These are phyloP conservation scores for Marvania coccoides DNA, from an alignment of 139 green algal genomes.

Conservation along the genomic window DNA sequence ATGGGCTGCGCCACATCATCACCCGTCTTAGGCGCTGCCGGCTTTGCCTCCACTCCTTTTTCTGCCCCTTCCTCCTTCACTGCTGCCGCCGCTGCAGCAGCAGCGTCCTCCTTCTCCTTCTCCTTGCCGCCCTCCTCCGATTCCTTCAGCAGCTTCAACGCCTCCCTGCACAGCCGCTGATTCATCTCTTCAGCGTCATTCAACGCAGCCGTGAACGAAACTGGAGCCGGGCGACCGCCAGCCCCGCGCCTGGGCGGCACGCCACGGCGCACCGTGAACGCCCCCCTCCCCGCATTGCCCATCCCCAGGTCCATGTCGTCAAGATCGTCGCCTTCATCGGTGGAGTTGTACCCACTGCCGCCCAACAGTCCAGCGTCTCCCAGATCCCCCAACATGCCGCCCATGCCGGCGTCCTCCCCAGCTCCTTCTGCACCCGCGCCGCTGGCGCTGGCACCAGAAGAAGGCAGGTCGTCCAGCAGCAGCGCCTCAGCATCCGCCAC, in stretches of 20 bases:
- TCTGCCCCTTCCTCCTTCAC: background rate
- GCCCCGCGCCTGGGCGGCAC: too few relatives aligned
- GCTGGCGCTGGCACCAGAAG: too few relatives aligned
- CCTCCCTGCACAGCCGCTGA: too few relatives aligned
- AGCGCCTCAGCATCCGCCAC: constrained; percentile 13
- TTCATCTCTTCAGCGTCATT: too few relatives aligned
- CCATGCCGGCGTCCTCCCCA: too few relatives aligned
- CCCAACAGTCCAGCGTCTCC: background rate
- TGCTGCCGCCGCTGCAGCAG: background rate
- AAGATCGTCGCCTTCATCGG: background rate
- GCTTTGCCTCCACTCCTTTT: background rate
- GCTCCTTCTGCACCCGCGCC: too few relatives aligned
- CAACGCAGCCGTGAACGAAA: too few relatives aligned
- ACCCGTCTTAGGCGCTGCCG: background rate
- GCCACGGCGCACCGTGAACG: too few relatives aligned
- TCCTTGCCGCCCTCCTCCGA: background rate
- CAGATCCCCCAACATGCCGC: too few relatives aligned
- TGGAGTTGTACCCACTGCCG: background rate
- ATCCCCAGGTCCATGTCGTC: too few relatives aligned
- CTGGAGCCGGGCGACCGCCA: too few relatives aligned
- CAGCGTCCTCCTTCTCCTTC: background rate
- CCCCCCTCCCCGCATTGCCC: too few relatives aligned
- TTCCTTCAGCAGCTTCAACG: background rate
- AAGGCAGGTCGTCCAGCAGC: constrained; percentile 12
- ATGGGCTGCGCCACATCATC: background rate